phyloP scores from a whole-genome alignment of 2,329 filamentous ascomycete species.

The Uncinocarpus reesii region DNA sequence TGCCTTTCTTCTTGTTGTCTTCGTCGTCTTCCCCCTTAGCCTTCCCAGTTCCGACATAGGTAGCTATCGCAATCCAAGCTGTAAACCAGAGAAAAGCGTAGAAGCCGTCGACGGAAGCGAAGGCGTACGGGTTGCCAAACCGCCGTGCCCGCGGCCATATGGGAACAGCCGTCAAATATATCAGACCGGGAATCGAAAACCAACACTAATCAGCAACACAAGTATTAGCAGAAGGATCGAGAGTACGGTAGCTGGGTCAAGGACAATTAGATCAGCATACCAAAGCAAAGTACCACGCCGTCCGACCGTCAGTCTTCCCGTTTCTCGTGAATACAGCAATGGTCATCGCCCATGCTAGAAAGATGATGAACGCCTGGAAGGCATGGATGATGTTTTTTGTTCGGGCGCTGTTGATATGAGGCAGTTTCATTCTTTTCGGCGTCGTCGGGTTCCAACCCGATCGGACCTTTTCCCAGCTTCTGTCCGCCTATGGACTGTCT shows the following conservation, averaged over 20 bases:
- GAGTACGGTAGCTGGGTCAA: not conserved
- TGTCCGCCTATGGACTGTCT: not conserved
- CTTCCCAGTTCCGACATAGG: constrained; percentile 48
- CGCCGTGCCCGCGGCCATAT: constrained; percentile 50
- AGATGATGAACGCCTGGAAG: constrained; percentile 46
- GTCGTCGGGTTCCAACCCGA: not conserved
- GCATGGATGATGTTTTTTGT: constrained; percentile 48
- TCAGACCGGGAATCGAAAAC: constrained; percentile 47
- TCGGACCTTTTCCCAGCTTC: no score
- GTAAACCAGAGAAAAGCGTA: constrained; percentile 50
- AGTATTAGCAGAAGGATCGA: constrained; percentile 3
- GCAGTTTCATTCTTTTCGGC: constrained; percentile 13
- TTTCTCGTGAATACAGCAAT: constrained; percentile 49
- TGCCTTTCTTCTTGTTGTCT: constrained; percentile 33
- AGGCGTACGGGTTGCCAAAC: constrained; percentile 52
- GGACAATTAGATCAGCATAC: constrained; percentile 31
- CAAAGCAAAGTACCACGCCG: constrained; percentile 49
- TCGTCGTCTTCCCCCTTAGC: constrained; percentile 37
- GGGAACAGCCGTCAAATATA: constrained; percentile 52
- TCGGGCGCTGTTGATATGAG: constrained; percentile 24
- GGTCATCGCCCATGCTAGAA: constrained; percentile 48
- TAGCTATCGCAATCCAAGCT: constrained; percentile 47
- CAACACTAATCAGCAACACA: constrained; percentile 42
- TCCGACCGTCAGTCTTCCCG: constrained; percentile 44
- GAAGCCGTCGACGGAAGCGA: constrained; percentile 46